phyloP scores from a whole-genome alignment of 2,329 filamentous ascomycete genomes.

The Sarocladium oryzae region DNA sequence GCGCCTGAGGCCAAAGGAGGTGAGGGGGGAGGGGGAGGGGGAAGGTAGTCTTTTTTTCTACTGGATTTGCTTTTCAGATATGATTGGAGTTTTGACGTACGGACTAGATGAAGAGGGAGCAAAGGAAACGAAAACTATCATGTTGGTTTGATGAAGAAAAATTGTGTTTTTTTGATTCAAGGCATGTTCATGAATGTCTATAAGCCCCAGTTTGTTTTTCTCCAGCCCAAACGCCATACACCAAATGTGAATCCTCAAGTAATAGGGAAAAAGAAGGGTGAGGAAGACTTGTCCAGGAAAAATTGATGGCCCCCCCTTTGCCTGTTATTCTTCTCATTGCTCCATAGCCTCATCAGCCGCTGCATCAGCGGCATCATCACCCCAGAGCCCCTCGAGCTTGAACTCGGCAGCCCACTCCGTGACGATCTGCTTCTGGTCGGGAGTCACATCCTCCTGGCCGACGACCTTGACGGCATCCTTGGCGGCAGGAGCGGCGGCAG shows the following conservation, averaged over 20 bases:
- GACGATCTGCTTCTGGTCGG: conserved; percentile 80
- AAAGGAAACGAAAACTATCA: neutral
- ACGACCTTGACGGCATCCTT: conserved; percentile 29
- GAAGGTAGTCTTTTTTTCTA: no score
- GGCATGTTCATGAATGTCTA: conserved; percentile 7
- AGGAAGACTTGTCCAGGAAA: no score
- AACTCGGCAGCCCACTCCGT: conserved; percentile 93
- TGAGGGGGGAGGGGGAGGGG: neutral
- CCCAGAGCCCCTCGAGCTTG: conserved; percentile 89
- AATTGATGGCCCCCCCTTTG: no score
- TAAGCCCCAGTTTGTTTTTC: neutral
- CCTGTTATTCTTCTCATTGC: conserved; percentile 30
- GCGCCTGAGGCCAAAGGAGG: no score
- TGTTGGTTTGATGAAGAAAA: neutral
- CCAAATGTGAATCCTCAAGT: conserved; percentile 9
- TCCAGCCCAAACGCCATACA: conserved; percentile 7
- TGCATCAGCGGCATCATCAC: conserved; percentile 42
- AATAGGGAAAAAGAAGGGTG: conserved; percentile 10
- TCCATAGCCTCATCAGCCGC: conserved; percentile 43
- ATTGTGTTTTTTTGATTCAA: neutral
- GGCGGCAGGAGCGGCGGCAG: conserved; percentile 19
- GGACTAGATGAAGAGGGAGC: no score
- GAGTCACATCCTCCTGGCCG: conserved; percentile 38
- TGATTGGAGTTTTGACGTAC: no score
- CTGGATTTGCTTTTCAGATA: no score